Evolutionary conservation across 2,329 filamentous ascomycete species (phyloP), one percentile per base, ranked within the genome.

Genomic region (Phoma sp.): DNA sequence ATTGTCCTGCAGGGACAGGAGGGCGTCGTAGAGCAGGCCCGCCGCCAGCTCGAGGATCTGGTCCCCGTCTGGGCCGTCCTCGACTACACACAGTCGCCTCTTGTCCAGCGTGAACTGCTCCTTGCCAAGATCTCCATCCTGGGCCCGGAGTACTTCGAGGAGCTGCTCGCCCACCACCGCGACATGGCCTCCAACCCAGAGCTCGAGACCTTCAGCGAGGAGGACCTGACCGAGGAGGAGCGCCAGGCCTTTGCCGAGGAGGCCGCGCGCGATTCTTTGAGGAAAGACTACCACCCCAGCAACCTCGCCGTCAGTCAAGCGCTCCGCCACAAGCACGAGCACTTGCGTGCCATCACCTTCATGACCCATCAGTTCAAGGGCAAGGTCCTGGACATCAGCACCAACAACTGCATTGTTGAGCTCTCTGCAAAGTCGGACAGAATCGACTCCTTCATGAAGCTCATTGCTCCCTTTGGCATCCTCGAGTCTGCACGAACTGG

Each of bases 21-120:
- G 70, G 94, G 94, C 50, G 94, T 98, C 32, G 92, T 99, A 25
- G 95, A 99, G 83, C 95, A 99, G 80, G 95, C 95, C 51, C 87
- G 95, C 62, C 85, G 95, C 61, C 95, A 99, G 80, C 82, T 99
- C 52, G 95, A 99, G 79, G 95, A 99, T 72, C 82, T 99, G 45
- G 95, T 99, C 22, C 95, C 95, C 22, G 95, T 99, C 55, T 99
- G 95, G 95, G 95, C 95, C 48, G 95, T 99, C 31, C 82, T 99
- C 54, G 95, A 99, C 79, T 99, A 99, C 80, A 98, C 93, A 56
- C 85, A 87, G 58, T 88, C 95, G 5, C 91, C 95, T 2, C 86
- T 99, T 22, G 95, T 99, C 19, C 95, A 99, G 84, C 89, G 95
- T 60, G 95, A 99, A 78, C 84, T 99, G 27, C 85, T 99, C 8